Conservation (phyloP, 1,284 basidiomycete species). For the Ceratobasidium sp. region DNA sequence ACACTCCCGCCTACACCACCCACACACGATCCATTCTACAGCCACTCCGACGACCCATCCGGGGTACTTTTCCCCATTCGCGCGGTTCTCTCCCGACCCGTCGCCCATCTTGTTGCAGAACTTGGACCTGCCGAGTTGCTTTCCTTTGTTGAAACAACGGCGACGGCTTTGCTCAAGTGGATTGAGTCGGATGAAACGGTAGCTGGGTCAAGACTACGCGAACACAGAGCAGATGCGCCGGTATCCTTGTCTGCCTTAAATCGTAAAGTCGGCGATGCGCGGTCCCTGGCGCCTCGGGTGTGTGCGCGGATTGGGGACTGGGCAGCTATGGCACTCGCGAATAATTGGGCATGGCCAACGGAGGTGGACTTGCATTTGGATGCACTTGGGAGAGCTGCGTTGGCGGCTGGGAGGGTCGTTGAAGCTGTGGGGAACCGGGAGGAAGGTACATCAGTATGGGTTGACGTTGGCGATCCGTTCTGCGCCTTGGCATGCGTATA, state of each 20-base stretch:
- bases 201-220: background rate
- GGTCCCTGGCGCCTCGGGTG: conserved; percentile 29
- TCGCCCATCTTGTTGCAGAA: conserved; percentile 22
- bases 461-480: conserved; percentile 35
- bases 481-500: conserved; percentile 20
- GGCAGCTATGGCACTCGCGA: conserved; percentile 8
- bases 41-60: conserved; percentile 19
- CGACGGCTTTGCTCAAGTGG: conserved; percentile 1
- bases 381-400: background rate
- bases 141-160: conserved; percentile 18
- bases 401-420: conserved; percentile 6
- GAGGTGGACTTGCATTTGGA: background rate
- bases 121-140: conserved; percentile 19
- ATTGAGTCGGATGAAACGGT: conserved; percentile 13
- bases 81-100: conserved; percentile 12
- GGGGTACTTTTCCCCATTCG: conserved; percentile 34
- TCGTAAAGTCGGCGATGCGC: conserved; percentile 15
- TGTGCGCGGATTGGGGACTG: conserved; percentile 28
- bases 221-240: background rate
- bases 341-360: conserved; percentile 12
- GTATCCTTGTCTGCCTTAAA: background rate
- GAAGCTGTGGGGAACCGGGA: background rate
- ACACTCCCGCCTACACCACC: conserved; percentile 35
- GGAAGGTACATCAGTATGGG: background rate
- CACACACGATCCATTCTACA: conserved; percentile 23